Percentiles rank a stretch among this genome's conserved stretches.
These are phyloP conservation scores for Parascedosporium putredinis DNA, from an alignment of 2,329 filamentous ascomycete species.

Conservation along the genomic window DNA sequence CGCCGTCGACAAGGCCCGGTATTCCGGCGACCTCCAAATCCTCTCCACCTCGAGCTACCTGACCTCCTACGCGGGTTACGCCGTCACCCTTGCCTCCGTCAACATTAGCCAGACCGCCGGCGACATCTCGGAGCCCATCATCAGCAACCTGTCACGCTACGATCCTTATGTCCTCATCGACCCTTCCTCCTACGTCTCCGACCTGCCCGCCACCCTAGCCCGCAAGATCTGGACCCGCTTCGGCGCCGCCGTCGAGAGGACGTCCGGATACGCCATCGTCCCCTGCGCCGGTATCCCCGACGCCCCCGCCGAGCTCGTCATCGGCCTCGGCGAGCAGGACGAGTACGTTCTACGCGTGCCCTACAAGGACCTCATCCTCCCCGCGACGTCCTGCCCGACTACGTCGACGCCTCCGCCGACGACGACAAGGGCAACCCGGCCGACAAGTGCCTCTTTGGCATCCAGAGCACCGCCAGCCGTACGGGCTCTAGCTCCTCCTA, in stretches of 20 bases:
- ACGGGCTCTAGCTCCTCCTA: neutral
- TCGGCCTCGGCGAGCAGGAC: constrained; percentile 37
- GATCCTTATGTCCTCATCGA: constrained; percentile 56
- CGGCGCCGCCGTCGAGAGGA: constrained; percentile 33
- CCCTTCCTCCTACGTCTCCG: constrained; percentile 61
- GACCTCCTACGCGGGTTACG: constrained; percentile 23
- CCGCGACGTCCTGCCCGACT: constrained; percentile 20
- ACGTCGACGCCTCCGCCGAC: constrained; percentile 25
- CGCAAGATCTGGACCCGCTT: constrained; percentile 41
- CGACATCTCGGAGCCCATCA: constrained; percentile 35
- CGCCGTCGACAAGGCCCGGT: constrained; percentile 60
- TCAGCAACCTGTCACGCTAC: constrained; percentile 28
- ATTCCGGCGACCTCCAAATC: constrained; percentile 49
- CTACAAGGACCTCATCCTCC: constrained; percentile 46
- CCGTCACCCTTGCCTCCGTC: constrained; percentile 36
- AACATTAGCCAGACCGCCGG: constrained; percentile 35
- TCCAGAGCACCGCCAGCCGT: constrained; percentile 39
- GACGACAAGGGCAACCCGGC: constrained; percentile 36
- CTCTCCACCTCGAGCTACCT: constrained; percentile 41
- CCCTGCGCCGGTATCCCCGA: constrained; percentile 39
- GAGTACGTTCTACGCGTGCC: constrained; percentile 39
- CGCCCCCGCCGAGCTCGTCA: constrained; percentile 36
- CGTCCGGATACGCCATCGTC: constrained; percentile 29
- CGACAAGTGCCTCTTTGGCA: constrained; percentile 43
- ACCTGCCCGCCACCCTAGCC: constrained; percentile 53